Evolutionary conservation across 257 asterid genomes (phyloP).

Genomic region (Nyctanthes arbortristis): DNA sequence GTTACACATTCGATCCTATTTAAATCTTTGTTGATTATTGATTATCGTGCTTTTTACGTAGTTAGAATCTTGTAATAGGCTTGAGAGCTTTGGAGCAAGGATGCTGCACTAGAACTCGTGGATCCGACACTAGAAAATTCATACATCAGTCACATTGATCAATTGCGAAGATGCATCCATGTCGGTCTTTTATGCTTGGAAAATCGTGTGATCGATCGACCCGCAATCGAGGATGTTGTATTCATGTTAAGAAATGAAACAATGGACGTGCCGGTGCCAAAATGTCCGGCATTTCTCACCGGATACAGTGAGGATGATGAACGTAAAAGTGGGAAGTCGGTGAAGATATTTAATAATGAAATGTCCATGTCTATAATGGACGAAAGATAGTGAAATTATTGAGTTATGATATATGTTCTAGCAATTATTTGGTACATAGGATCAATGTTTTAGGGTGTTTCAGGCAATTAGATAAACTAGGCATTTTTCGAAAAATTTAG

Average conservation of each 20-base stretch:
- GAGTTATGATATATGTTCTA: no score
- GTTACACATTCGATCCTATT: constrained; percentile 16
- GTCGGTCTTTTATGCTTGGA: constrained; percentile 57
- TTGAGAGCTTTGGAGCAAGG: constrained; percentile 57
- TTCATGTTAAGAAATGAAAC: constrained; percentile 46
- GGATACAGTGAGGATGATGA: constrained; percentile 19
- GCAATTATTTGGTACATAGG: no score
- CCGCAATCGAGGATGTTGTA: constrained; percentile 46
- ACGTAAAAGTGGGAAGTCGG: background rate
- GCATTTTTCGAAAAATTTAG: no score
- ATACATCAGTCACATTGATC: constrained; percentile 27
- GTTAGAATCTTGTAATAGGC: constrained; percentile 38
- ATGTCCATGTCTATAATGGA: constrained; percentile 31
- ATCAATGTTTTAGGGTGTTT: no score
- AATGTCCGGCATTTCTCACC: constrained; percentile 45
- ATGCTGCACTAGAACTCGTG: constrained; percentile 35
- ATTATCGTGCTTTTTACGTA: background rate
- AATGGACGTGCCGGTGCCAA: constrained; percentile 33
- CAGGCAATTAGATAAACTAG: no score
- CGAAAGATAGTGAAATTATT: constrained; percentile 17
- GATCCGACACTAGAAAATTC: constrained; percentile 43
- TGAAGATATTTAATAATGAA: constrained; percentile 27
- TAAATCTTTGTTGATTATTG: background rate
- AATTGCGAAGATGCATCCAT: constrained; percentile 45
- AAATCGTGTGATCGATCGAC: constrained; percentile 47